phyloP scores from a whole-genome alignment of 257 asterid genomes.

The Jacaranda mimosifolia region DNA sequence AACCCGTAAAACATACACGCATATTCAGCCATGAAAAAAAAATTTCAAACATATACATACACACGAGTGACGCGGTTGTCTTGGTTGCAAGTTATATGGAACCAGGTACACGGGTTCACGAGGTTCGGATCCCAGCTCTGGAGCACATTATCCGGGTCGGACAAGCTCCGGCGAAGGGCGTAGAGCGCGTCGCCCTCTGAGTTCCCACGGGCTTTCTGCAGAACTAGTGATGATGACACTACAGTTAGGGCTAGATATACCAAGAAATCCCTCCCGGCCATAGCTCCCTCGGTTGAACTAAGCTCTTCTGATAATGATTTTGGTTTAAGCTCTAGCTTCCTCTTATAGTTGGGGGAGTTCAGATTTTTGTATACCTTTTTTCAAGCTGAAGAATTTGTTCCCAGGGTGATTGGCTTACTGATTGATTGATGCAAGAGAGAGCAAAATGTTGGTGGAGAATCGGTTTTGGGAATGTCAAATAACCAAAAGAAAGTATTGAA shows the following conservation, averaged over 20 bases:
- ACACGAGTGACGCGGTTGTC: slow-evolving; percentile 71
- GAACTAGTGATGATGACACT: slow-evolving; percentile 35
- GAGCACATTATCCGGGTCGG: slow-evolving; percentile 67
- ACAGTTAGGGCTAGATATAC: slow-evolving; percentile 40
- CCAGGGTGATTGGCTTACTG: slow-evolving; percentile 38
- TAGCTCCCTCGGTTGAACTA: slow-evolving; percentile 27
- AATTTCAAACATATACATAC: slow-evolving; percentile 43
- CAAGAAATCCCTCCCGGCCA: slow-evolving; percentile 49
- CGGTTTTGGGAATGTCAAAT: slow-evolving; percentile 43
- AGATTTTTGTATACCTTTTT: neutral
- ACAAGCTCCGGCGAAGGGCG: slow-evolving; percentile 62
- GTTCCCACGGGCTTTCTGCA: slow-evolving; percentile 50
- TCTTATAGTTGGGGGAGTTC: slow-evolving; percentile 23
- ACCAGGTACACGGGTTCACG: slow-evolving; percentile 69
- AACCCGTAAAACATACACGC: slow-evolving; percentile 8
- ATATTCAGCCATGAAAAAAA: neutral
- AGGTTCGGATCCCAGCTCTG: slow-evolving; percentile 78
- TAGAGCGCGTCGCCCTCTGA: slow-evolving; percentile 69
- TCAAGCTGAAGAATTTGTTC: slow-evolving; percentile 13
- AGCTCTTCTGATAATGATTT: neutral
- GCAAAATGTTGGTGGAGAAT: slow-evolving; percentile 40
- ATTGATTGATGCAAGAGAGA: slow-evolving; percentile 41
- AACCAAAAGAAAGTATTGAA: neutral
- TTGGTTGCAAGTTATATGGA: slow-evolving; percentile 68
- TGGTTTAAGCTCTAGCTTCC: slow-evolving; percentile 1